These are phyloP conservation scores for Rossbeevera mucosa DNA, from an alignment of 768 basidiomycete genomes.

Conservation along the genomic window DNA sequence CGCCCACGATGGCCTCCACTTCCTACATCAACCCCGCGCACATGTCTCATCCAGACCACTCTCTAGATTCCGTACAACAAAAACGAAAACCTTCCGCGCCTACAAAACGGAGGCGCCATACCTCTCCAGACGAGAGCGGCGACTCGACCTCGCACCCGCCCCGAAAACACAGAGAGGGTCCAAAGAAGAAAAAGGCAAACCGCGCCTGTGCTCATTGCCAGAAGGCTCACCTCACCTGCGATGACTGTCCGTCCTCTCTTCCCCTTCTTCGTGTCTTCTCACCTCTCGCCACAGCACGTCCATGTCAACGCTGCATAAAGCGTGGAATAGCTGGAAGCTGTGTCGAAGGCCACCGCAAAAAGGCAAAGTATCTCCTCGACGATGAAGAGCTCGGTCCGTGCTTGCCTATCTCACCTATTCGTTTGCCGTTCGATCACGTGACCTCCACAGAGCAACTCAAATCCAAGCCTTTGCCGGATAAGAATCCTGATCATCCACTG, in stretches of 20 bases:
- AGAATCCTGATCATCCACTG: conserved; percentile 29
- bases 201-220: conserved; percentile 95
- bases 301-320: conserved; percentile 93
- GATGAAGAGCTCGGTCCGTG: conserved; percentile 83
- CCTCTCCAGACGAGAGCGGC: conserved; percentile 54
- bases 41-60: conserved; percentile 32
- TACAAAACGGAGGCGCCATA: conserved; percentile 59
- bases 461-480: conserved; percentile 26
- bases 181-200: conserved; percentile 93
- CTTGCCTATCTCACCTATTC: not conserved
- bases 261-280: conserved; percentile 3
- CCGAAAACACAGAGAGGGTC: conserved; percentile 64
- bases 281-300: conserved; percentile 60
- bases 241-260: conserved; percentile 70
- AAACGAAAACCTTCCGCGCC: conserved; percentile 38
- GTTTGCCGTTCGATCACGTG: conserved; percentile 23
- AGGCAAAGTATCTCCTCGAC: conserved; percentile 95
- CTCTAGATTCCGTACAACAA: conserved; percentile 15
- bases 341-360: conserved; percentile 93
- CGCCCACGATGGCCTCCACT: conserved; percentile 16
- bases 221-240: conserved; percentile 97
- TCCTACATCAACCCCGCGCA: conserved; percentile 42
- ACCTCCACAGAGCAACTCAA: conserved; percentile 37
- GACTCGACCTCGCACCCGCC: conserved; percentile 40
- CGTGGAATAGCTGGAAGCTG: conserved; percentile 87